A percentile compares a stretch with the other conserved stretches of the same genome.
phyloP scores from a whole-genome alignment of 495 filamentous ascomycete species.

The Patellaria atrata region DNA sequence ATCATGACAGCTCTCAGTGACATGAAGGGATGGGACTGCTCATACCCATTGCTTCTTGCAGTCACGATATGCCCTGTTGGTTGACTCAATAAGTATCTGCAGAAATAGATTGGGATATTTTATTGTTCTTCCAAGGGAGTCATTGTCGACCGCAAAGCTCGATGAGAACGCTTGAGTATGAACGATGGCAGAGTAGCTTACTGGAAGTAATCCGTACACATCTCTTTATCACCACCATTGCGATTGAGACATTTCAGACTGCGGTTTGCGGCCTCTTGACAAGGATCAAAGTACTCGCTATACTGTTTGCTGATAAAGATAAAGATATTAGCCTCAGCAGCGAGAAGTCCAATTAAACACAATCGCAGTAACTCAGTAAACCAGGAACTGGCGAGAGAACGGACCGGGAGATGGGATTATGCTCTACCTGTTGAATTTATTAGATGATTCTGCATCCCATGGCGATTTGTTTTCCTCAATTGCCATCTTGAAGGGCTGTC shows the following conservation, averaged over 20 bases:
- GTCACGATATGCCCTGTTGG: slow-evolving; percentile 68
- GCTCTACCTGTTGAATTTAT: slow-evolving; percentile 1
- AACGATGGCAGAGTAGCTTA: slow-evolving; percentile 33
- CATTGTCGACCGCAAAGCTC: not conserved
- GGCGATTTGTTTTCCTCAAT: slow-evolving; percentile 1
- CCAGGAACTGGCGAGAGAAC: not conserved
- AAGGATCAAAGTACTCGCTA: slow-evolving; percentile 86
- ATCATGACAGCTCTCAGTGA: not conserved
- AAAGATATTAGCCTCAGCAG: not conserved
- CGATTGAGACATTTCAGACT: slow-evolving; percentile 78
- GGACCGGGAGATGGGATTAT: no score
- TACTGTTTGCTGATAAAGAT: slow-evolving; percentile 48
- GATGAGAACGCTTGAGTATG: not conserved
- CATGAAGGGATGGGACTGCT: slow-evolving; percentile 5
- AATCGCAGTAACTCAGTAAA: no score
- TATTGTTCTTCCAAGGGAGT: not conserved
- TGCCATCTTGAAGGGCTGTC: not conserved
- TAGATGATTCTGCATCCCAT: slow-evolving; percentile 1
- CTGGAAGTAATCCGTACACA: slow-evolving; percentile 93
- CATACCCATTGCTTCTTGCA: slow-evolving; percentile 91
- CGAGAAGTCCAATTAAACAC: not conserved
- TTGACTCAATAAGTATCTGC: not conserved
- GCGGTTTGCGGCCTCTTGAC: slow-evolving; percentile 78
- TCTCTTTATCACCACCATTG: slow-evolving; percentile 67
- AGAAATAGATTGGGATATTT: slow-evolving; percentile 1